phyloP scores from a whole-genome alignment of 345 rosid genomes.

The Eucalyptus caleyi region DNA sequence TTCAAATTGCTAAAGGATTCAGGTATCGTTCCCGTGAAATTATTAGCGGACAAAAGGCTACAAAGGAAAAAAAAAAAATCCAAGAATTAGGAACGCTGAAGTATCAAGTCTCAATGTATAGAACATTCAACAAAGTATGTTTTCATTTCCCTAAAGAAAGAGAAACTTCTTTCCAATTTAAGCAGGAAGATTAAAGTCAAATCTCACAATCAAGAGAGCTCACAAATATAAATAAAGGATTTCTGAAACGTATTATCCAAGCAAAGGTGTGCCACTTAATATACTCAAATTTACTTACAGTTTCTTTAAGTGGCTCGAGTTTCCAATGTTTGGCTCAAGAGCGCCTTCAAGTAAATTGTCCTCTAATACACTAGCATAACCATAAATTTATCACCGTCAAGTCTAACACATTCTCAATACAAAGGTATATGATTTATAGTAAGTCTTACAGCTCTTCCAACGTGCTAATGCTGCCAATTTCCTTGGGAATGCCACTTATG shows the following conservation, averaged over 20 bases:
- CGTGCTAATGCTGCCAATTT: constrained; percentile 43
- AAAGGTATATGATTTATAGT: not conserved
- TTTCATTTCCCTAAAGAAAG: not conserved
- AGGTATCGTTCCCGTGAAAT: constrained; percentile 40
- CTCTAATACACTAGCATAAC: constrained; percentile 40
- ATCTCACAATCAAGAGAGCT: not conserved
- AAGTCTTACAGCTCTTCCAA: constrained; percentile 47
- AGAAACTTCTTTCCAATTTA: not conserved
- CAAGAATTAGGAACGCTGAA: not conserved
- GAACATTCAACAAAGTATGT: not conserved
- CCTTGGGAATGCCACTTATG: constrained; percentile 49
- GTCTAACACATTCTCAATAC: too few species aligned
- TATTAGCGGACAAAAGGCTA: constrained; percentile 14
- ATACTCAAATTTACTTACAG: not conserved
- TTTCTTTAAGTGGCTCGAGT: constrained; percentile 24
- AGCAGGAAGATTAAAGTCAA: not conserved
- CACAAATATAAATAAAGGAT: too few species aligned
- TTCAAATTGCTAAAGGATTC: constrained; percentile 25
- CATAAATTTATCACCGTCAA: not conserved
- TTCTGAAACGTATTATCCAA: not conserved
- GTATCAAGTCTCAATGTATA: not conserved
- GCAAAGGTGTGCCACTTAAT: not conserved
- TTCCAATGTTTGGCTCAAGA: constrained; percentile 54
- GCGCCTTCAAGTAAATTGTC: constrained; percentile 49
- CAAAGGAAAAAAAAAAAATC: not conserved